Evolutionary conservation across 768 basidiomycete genomes (phyloP).

Genomic region (Tricholoma furcatifolium): DNA sequence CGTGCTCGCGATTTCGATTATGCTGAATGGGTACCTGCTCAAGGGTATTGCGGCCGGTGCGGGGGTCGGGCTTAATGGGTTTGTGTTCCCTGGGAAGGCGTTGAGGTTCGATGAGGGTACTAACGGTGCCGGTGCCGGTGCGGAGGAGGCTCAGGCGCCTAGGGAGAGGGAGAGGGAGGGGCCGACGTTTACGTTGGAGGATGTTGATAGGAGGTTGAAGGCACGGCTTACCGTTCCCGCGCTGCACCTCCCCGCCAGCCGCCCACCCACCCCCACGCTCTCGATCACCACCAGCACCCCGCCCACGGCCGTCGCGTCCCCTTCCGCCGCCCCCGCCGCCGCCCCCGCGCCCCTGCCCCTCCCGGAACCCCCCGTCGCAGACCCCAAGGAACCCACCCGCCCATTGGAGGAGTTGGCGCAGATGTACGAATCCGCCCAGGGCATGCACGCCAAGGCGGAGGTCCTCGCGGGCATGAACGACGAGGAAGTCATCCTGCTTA

Average conservation of each 20-base stretch:
- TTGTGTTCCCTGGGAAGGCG: constrained; percentile 24
- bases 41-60: constrained; percentile 75
- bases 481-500: constrained; percentile 87
- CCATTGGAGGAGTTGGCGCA: constrained; percentile 76
- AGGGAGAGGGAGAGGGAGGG: not conserved
- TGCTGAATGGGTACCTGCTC: constrained; percentile 90
- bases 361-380: not conserved
- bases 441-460: constrained; percentile 40
- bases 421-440: constrained; percentile 72
- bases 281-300: not conserved
- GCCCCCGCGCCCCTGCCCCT: constrained; percentile 5
- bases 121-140: constrained; percentile 20
- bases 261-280: not conserved
- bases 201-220: constrained; percentile 51
- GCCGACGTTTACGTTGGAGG: constrained; percentile 52
- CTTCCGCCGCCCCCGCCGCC: constrained; percentile 8
- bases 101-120: constrained; percentile 13
- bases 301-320: constrained; percentile 3
- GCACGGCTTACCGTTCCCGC: constrained; percentile 24
- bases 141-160: not conserved
- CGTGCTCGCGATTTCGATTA: constrained; percentile 79
- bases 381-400: constrained; percentile 31
- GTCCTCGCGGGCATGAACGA: constrained; percentile 71
- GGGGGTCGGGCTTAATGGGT: constrained; percentile 24
- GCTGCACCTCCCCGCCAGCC: not conserved